Percentiles rank a stretch among this genome's conserved stretches.
phyloP scores from a whole-genome alignment of 306 rosid genomes.

The Psophocarpus tetragonolobus region DNA sequence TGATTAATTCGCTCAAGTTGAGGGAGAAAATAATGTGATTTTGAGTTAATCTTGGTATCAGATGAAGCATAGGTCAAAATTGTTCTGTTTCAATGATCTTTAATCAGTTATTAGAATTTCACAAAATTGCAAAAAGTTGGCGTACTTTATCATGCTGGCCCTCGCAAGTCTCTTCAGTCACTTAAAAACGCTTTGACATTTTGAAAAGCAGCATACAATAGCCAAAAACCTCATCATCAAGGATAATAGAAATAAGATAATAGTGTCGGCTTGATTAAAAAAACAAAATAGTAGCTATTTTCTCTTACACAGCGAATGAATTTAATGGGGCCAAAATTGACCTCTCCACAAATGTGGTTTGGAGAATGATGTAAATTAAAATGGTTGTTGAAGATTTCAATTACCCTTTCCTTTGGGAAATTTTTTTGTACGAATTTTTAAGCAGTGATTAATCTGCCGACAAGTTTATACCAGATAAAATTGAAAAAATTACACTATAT shows the following conservation, averaged over 20 bases:
- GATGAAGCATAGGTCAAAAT: not conserved
- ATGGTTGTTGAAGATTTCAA: not conserved
- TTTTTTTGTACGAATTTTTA: too few relatives aligned
- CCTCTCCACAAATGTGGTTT: not conserved
- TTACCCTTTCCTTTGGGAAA: not conserved
- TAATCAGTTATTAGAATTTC: not conserved
- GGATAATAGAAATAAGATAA: not conserved
- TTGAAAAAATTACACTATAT: not conserved
- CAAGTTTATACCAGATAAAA: not conserved
- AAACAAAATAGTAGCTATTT: not conserved
- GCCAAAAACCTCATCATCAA: not conserved
- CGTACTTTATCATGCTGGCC: slow-evolving; percentile 11
- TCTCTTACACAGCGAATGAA: not conserved
- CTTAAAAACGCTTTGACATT: not conserved
- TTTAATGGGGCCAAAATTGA: not conserved
- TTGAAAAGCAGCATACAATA: not conserved
- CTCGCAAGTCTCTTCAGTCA: slow-evolving; percentile 18
- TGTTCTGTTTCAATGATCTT: not conserved
- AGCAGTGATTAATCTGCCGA: not conserved
- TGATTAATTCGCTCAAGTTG: not conserved
- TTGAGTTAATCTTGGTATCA: not conserved
- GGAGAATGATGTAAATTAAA: not conserved
- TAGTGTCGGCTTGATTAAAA: not conserved
- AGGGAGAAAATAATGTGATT: not conserved
- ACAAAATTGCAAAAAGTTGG: not conserved